Conservation (phyloP, 192 early-diverging fungal species). For the Glomus cerebriforme region DNA sequence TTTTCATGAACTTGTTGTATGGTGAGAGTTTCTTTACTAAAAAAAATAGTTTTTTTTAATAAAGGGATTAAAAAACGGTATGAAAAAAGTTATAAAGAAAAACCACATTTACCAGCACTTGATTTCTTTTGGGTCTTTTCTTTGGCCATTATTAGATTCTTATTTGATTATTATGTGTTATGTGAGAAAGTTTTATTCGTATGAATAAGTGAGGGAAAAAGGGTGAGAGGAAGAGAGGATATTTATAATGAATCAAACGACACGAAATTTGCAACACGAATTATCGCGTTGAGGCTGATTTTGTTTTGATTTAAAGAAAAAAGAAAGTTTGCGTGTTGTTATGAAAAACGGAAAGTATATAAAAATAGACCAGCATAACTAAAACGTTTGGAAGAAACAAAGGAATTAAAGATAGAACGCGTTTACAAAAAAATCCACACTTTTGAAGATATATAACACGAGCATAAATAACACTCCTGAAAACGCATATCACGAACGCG, state of each 20-base stretch:
- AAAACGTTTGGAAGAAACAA: no score
- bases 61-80: background rate
- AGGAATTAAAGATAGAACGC: no score
- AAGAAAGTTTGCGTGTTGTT: background rate
- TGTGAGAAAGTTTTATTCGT: background rate
- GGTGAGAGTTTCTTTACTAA: slow-evolving; percentile 43
- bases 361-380: no score
- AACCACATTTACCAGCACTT: background rate
- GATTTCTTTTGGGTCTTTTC: slow-evolving; percentile 13
- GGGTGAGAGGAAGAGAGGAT: background rate
- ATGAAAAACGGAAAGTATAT: background rate
- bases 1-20: slow-evolving; percentile 74
- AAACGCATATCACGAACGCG: no score
- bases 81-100: background rate
- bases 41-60: background rate
- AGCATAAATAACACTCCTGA: no score
- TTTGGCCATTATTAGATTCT: slow-evolving; percentile 3
- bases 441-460: no score
- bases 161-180: background rate
- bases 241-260: background rate
- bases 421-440: no score
- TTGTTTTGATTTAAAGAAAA: background rate
- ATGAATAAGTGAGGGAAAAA: background rate
- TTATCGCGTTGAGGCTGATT: background rate
- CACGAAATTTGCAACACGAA: background rate